These are phyloP conservation scores for Acmispon strigosus DNA, from an alignment of 306 rosid species.

Conservation along the genomic window DNA sequence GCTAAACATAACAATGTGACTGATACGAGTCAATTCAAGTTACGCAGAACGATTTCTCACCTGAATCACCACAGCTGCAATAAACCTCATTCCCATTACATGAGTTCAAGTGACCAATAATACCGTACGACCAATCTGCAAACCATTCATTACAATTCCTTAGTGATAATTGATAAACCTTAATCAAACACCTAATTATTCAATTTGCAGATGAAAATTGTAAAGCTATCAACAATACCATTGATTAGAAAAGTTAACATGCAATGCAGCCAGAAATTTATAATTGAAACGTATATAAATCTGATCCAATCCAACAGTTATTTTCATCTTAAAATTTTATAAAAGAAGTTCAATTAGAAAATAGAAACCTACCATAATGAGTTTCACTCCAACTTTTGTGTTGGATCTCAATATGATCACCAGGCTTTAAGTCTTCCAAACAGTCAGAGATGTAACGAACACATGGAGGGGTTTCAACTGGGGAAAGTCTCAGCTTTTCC, in stretches of 20 bases:
- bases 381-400: conserved; percentile 37
- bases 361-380: conserved; percentile 41
- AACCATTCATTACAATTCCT: not conserved
- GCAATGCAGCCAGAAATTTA: too few relatives aligned
- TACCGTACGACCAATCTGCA: conserved; percentile 75
- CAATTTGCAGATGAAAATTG: too few relatives aligned
- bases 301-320: too few relatives aligned
- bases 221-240: too few relatives aligned
- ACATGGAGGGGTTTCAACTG: conserved; percentile 35
- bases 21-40: too few relatives aligned
- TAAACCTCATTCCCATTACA: conserved; percentile 35
- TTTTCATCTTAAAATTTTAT: too few relatives aligned
- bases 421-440: conserved; percentile 40
- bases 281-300: too few relatives aligned
- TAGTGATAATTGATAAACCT: too few relatives aligned
- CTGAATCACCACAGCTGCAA: conserved; percentile 44
- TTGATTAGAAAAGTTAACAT: too few relatives aligned
- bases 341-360: too few relatives aligned
- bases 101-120: conserved; percentile 46
- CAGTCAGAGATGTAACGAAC: conserved; percentile 47
- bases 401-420: conserved; percentile 69
- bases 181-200: too few relatives aligned
- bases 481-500: conserved; percentile 47
- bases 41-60: conserved; percentile 28
- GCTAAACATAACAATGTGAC: too few relatives aligned